Base-by-base conservation (phyloP, 257 asterid species). In the Eucommia ulmoides region DNA sequence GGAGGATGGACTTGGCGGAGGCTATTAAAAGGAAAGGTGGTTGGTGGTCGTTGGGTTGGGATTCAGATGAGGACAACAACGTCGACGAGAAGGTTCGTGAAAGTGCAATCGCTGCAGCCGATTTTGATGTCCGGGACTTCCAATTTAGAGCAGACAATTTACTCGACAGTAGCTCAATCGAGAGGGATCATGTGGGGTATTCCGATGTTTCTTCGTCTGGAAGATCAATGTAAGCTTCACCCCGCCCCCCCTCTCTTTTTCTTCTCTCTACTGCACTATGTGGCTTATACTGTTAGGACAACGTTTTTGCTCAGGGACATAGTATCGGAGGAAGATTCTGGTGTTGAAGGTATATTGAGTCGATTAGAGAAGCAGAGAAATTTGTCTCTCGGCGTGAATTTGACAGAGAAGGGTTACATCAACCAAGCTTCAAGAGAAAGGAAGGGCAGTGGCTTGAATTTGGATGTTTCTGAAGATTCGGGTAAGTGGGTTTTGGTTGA, bases 41-140 rank as follows among this genome's bases (percentile, higher is more conserved):
- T 33, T 91, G 97, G 97, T 76, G 56, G 71, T 73, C 82, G 1
- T 65, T 91, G 50, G 99, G 99, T 20, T 87, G 97, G 97, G 87
- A 74, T 38, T 52, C 62, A 3, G 74, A 56, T 20, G 75, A 68
- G 12, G 87, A 54, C 8, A 71, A 60, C 14, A 61, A 50, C 55
- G 79, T 23, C 54, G 63, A 49, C 7, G 69, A 44, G 29, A 17
- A 7, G 16, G 71, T 52, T 29, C 62, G 56, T 22, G 74, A 66
- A 54, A 45, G 26, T 47, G 61, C 60, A 25, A 50, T 25, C 16
- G 24, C 41, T 23, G 61, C 25, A 23, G 33, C 54, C 35, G 75
- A 64, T 54, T 61, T 55, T 54, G 93, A 74, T 51, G 49, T 79
- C 45, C 63, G 56, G 38, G 83, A 83, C 66, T 74, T 66, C 22